A percentile compares a stretch with the other conserved stretches of the same genome.
Evolutionary conservation across 441 rosid species (phyloP).

Genomic region (Mallotus japonicus): DNA sequence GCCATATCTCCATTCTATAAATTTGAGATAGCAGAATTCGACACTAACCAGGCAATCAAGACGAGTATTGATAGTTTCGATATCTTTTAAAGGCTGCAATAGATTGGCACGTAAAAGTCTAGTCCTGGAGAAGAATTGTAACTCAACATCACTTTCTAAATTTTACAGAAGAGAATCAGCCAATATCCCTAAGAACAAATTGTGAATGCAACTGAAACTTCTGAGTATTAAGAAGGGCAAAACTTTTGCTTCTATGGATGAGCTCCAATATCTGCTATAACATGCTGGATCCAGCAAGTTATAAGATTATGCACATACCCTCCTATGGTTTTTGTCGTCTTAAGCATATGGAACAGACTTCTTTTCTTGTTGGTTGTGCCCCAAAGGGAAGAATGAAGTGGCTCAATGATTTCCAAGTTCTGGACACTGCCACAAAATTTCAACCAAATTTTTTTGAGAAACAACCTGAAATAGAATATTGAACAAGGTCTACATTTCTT

Average conservation of each 20-base stretch:
- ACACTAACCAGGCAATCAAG: slow-evolving; percentile 94
- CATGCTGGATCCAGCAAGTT: slow-evolving; percentile 22
- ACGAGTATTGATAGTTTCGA: slow-evolving; percentile 89
- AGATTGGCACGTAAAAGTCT: slow-evolving; percentile 98
- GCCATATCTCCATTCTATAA: slow-evolving; percentile 25
- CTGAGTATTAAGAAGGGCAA: background rate
- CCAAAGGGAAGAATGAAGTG: slow-evolving; percentile 76
- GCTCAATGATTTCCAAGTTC: slow-evolving; percentile 91
- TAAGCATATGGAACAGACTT: slow-evolving; percentile 93
- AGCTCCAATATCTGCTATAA: slow-evolving; percentile 18
- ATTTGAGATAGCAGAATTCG: slow-evolving; percentile 24
- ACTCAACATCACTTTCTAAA: slow-evolving; percentile 26
- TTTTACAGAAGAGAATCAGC: background rate
- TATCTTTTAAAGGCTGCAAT: slow-evolving; percentile 96
- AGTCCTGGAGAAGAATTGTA: slow-evolving; percentile 62
- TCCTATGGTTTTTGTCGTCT: slow-evolving; percentile 93
- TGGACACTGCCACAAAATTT: slow-evolving; percentile 62
- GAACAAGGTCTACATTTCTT: background rate
- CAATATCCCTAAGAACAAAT: background rate
- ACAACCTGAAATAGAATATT: slow-evolving; percentile 10
- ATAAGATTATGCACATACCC: slow-evolving; percentile 54
- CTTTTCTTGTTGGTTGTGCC: slow-evolving; percentile 93
- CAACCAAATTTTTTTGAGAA: slow-evolving; percentile 24
- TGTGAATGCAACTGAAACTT: background rate
- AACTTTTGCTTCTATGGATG: slow-evolving; percentile 5